phyloP scores from a whole-genome alignment of 2,329 filamentous ascomycete genomes.

The Leptosphaerulina australis region DNA sequence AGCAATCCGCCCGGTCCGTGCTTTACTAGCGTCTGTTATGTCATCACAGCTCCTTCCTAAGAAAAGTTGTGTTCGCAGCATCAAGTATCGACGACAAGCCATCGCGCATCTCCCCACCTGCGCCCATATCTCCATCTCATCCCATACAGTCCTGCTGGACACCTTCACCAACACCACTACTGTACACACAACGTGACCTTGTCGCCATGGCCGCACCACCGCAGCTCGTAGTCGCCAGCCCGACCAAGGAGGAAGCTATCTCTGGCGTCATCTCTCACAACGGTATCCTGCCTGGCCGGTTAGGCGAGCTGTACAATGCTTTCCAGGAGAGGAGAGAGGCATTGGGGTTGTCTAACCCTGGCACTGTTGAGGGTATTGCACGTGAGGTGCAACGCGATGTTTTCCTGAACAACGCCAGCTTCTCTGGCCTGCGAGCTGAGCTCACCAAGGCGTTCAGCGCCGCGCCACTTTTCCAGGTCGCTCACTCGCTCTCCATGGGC shows the following conservation, averaged over 20 bases:
- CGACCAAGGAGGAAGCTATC: constrained; percentile 42
- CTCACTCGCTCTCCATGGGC: constrained; percentile 94
- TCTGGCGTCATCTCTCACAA: constrained; percentile 73
- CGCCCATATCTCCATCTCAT: constrained; percentile 24
- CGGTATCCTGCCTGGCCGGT: constrained; percentile 69
- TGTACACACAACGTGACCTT: constrained; percentile 5
- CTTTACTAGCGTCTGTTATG: constrained; percentile 30
- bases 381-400: constrained; percentile 96
- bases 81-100: constrained; percentile 27
- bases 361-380: constrained; percentile 85
- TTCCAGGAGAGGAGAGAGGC: constrained; percentile 87
- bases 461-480: constrained; percentile 92
- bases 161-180: constrained; percentile 11
- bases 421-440: constrained; percentile 93
- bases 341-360: constrained; percentile 89
- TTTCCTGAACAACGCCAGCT: constrained; percentile 94
- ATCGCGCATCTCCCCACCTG: constrained; percentile 25
- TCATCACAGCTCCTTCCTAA: constrained; percentile 31
- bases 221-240: constrained; percentile 39
- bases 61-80: constrained; percentile 33
- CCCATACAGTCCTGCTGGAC: constrained; percentile 18
- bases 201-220: constrained; percentile 28
- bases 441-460: constrained; percentile 96
- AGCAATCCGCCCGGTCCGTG: constrained; percentile 3
- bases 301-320: constrained; percentile 78